A percentile compares a stretch with the other conserved stretches of the same genome.
Conservation (phyloP, 352 stramenopile species). For the Globisporangium rhizosaccharum region DNA sequence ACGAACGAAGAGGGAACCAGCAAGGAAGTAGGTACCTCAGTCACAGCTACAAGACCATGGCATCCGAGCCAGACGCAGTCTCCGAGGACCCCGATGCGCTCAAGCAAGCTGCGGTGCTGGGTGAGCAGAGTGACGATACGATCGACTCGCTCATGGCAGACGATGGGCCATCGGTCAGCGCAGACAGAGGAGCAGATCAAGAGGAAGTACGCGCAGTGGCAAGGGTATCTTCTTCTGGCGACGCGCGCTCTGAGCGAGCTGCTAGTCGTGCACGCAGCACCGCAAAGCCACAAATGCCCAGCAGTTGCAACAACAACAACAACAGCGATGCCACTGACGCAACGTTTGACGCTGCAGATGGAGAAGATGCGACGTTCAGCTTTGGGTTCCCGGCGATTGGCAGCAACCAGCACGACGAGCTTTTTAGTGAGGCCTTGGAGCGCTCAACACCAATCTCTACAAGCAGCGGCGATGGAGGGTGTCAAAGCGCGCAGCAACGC, state of each 20-base stretch:
- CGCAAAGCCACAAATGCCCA: background rate
- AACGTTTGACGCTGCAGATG: conserved; percentile 4
- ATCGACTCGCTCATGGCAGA: no score
- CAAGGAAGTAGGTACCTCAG: no score
- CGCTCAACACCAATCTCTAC: background rate
- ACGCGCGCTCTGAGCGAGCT: no score
- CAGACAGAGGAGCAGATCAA: no score
- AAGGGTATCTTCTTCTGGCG: no score
- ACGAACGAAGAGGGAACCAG: no score
- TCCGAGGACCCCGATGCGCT: background rate
- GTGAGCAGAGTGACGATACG: background rate
- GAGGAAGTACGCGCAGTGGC: no score
- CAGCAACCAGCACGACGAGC: conserved; percentile 1
- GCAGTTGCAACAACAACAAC: conserved; percentile 7
- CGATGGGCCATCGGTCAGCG: no score
- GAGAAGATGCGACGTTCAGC: conserved; percentile 18
- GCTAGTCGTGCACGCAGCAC: background rate
- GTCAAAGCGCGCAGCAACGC: background rate
- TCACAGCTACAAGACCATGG: background rate
- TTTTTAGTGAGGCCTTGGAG: background rate
- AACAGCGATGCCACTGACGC: conserved; percentile 11
- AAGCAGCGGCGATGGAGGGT: background rate
- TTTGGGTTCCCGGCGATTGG: conserved; percentile 18
- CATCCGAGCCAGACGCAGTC: conserved; percentile 1
- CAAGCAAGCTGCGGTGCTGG: background rate